Base-by-base conservation (phyloP, 2,329 filamentous ascomycete genomes). In the Trichoderma pleuroti region DNA sequence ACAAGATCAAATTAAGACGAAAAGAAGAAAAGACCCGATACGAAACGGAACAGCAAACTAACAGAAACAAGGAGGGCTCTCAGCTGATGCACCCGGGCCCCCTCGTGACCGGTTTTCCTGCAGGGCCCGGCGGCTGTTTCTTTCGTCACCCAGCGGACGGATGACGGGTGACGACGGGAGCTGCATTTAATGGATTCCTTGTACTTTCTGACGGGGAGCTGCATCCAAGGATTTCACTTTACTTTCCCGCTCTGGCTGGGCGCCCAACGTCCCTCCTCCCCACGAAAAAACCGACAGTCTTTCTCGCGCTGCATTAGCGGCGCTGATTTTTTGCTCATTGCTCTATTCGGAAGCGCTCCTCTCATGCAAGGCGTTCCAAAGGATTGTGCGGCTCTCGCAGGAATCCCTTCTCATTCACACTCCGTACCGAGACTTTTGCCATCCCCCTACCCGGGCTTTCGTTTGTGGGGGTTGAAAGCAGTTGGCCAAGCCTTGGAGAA, bases 301-400 rank as follows among this genome's bases (percentile, higher is more conserved):
- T n/a, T n/a, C n/a, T 54, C 32, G 30, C 30, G 28, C 57, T 69
- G 66, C 66, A 69, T 69, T 69, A 69, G 66, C 36, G 56, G 28
- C 36, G 21, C 1, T 46, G 39, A 59, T n/a, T n/a, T n/a, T 21
- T 18, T 61, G 34, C 11, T 34, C 10, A 54, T 62, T 69, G 26
- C 66, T 52, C 66, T 63, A 52, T 69, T 69, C 39, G 57, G 57
- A 62, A 46, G 24, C 39, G 26, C 16, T 24, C 46, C 42, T 28
- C 24, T 39, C 30, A 64, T 56, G 36, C 28, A 69, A 7, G 34
- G 8, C 42, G 42, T 46, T n/a, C 42, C 21, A 46, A 46, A n/a
- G n/a, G n/a, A 6, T 21, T 5, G 10, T 21, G 42, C n/a, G 16
- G n/a, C n/a, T n/a, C n/a, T n/a, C n/a, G n/a, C n/a, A n/a, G 14